Evolutionary conservation across 495 filamentous ascomycete species (phyloP).

Genomic region (Tuber magnatum): DNA sequence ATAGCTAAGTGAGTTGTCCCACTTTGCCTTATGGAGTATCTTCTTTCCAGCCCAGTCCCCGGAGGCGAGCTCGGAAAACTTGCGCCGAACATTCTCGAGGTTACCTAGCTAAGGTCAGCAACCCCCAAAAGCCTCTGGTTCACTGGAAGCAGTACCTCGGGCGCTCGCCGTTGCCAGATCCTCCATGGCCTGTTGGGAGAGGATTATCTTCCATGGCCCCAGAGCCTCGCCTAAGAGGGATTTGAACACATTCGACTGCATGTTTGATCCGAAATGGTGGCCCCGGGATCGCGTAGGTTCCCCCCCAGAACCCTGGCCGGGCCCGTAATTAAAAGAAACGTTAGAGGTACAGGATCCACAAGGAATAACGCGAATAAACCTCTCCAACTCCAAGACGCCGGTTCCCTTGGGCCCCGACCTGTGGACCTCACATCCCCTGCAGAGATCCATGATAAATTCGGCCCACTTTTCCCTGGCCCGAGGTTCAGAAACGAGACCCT

Average conservation of each 20-base stretch:
- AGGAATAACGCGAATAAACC: neutral
- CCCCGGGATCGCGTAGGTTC: neutral
- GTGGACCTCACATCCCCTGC: neutral
- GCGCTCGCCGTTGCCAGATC: conserved; percentile 16
- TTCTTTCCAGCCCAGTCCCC: no score
- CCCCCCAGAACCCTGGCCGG: neutral
- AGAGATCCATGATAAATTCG: neutral
- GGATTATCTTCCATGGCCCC: conserved; percentile 44
- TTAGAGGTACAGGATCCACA: neutral
- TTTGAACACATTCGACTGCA: conserved; percentile 4
- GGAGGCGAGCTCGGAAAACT: no score
- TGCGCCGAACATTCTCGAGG: conserved; percentile 3
- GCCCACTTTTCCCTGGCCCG: neutral
- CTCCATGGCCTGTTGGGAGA: conserved; percentile 42
- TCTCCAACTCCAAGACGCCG: neutral
- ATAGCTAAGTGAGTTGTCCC: neutral
- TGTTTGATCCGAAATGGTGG: neutral
- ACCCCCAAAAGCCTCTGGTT: neutral
- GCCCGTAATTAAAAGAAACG: neutral
- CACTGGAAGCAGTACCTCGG: neutral
- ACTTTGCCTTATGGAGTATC: no score
- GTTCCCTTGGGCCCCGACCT: neutral
- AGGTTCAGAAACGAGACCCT: neutral
- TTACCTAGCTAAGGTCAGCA: neutral
- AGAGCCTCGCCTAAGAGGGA: conserved; percentile 38